Evolutionary conservation across 1,139 yeast genomes (phyloP), one percentile per base, ranked within the genome.

Genomic region (Pichia sp.): DNA sequence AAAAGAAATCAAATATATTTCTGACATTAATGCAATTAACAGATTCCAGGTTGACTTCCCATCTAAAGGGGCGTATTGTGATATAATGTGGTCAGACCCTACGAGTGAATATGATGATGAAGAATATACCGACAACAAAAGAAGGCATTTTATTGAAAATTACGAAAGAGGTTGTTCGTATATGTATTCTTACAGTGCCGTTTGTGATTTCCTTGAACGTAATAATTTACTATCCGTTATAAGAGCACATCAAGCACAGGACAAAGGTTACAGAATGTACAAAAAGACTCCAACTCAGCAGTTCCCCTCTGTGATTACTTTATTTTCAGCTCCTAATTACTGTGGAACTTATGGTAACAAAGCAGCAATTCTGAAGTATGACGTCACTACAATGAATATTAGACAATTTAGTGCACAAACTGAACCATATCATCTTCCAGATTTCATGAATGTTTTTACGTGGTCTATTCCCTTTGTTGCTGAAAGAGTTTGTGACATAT

Each of bases 401-500:
- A 75, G 97, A 47, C 98, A 91, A 63, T 91, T 91, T 66, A 88
- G 88, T 60, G 68, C 83, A 55, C 80, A 91, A 31, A 95, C 96
- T 8, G 97, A 91, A 63, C 98, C 98, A 1, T 91, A 91, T 63
- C 89, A 95, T 91, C 69, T 91, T 52, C 98, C 98, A 4, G 89
- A 89, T 61, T 86, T 89, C 55, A 88, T 89, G 95, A 96, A 91
- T 61, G 96, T 89, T 6, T 91, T 91, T 62, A 84, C 96, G 5
- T 91, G 98, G 98, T 85, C 96, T 4, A 68, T 91, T 46, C 98
- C 98, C 7, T 91, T 91, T 68, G 97, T 91, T 31, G 97, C 97
- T n/a, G 96, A 91, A 64, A 77, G 88, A 53, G 82, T 89, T 45
- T 85, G 96, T 15, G 97, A 91, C 58, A 89, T 91, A 84, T 72